These are phyloP conservation scores for Symmetrospora coprosmae DNA, from an alignment of 768 basidiomycete species.

Conservation along the genomic window DNA sequence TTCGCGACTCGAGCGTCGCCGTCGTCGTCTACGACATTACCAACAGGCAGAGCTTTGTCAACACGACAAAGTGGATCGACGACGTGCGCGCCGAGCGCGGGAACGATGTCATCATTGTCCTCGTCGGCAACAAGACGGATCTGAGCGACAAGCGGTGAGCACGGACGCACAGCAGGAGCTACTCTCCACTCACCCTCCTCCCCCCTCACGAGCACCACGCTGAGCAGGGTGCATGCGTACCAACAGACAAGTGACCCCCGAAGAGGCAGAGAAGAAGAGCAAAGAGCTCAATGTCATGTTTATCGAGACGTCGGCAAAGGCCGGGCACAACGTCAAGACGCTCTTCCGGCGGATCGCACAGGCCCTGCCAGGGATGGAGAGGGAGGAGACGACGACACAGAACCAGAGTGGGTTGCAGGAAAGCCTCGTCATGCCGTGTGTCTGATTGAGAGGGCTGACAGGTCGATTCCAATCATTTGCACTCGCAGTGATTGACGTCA, in stretches of 20 bases:
- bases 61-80: slow-evolving; percentile 98
- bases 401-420: slow-evolving; percentile 40
- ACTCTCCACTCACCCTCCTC: slow-evolving; percentile 19
- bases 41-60: slow-evolving; percentile 69
- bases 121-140: slow-evolving; percentile 98
- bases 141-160: slow-evolving; percentile 89
- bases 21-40: slow-evolving; percentile 99
- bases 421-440: too few species aligned
- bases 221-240: not conserved
- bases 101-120: slow-evolving; percentile 91
- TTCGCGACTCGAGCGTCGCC: slow-evolving; percentile 94
- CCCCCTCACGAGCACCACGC: not conserved
- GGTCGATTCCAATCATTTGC: not conserved
- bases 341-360: slow-evolving; percentile 99
- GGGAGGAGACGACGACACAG: slow-evolving; percentile 45
- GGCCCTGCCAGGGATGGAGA: slow-evolving; percentile 87
- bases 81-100: slow-evolving; percentile 95
- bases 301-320: slow-evolving; percentile 98
- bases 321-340: slow-evolving; percentile 97
- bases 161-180: not conserved
- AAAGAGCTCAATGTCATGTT: slow-evolving; percentile 89
- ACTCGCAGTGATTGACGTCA: slow-evolving; percentile 32
- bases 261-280: slow-evolving; percentile 84
- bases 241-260: slow-evolving; percentile 87
- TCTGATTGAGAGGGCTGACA: not conserved